phyloP scores from a whole-genome alignment of 345 rosid species.

The Salix purpurea region DNA sequence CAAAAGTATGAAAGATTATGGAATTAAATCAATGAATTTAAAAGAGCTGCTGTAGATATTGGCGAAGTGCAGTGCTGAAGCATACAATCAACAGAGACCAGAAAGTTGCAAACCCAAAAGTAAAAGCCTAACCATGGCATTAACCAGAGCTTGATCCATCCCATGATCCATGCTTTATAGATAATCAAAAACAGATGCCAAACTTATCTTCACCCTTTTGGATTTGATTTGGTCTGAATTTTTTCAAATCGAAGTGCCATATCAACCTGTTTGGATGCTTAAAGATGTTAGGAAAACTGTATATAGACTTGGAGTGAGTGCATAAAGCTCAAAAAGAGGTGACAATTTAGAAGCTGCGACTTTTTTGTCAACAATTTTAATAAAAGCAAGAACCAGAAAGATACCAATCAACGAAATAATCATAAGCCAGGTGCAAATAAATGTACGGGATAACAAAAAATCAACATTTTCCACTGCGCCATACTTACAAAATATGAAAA shows the following conservation, averaged over 20 bases:
- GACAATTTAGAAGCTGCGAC: neutral
- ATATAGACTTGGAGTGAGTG: neutral
- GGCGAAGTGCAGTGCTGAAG: neutral
- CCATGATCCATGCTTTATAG: conserved; percentile 68
- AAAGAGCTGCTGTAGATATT: neutral
- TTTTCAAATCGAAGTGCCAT: conserved; percentile 74
- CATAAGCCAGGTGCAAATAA: neutral
- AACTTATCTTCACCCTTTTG: conserved; percentile 80
- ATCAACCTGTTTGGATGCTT: conserved; percentile 51
- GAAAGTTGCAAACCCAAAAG: conserved; percentile 62
- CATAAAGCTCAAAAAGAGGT: neutral
- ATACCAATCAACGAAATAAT: neutral
- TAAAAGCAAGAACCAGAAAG: conserved; percentile 1
- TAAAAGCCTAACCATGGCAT: conserved; percentile 97
- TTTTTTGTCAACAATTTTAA: neutral
- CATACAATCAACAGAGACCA: conserved; percentile 3
- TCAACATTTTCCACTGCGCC: neutral
- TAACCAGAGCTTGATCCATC: conserved; percentile 90
- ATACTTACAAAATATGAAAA: neutral
- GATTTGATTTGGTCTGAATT: conserved; percentile 81
- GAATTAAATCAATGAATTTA: neutral
- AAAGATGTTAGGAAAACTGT: conserved; percentile 3
- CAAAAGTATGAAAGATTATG: neutral
- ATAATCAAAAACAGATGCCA: conserved; percentile 90
- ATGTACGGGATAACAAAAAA: neutral